Evolutionary conservation across 495 filamentous ascomycete genomes (phyloP), one percentile per base, ranked within the genome.

Genomic region (Penicillium fimorum): DNA sequence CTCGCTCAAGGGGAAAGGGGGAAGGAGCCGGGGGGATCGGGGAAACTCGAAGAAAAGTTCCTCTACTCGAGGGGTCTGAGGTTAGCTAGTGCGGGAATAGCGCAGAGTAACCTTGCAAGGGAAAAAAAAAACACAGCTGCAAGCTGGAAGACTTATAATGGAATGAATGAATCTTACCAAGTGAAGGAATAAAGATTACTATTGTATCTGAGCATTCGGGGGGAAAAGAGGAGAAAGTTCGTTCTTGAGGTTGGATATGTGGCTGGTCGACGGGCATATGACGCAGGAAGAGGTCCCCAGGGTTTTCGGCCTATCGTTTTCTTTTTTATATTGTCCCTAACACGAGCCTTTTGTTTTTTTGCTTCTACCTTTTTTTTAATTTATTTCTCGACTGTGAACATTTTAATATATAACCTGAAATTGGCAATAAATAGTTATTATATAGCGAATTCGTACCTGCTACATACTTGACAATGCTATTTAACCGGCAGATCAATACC

Each of bases 261-360:
- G 60, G 60, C 57, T 60, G 53, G 60, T 51, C 46, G 49, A 17
- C 33, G 56, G 56, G 51, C 47, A 54, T 18, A 63, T 63, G 60
- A 63, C 60, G 60, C 60, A 63, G 44, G 29, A 46, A n/a, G n/a
- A n/a, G 43, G 44, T 30, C 44, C 25, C 20, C 20, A 29, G 22
- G 27, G 6, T 45, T 47, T 18, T 29, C 27, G 27, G n/a, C 9
- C 13, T 44, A 15, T 2, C 18, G 24, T 48, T 24, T 27, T 50
- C 8, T 27, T 29, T 27, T 35, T 35, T 12, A 38, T 38, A 17
- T 17, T 17, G 33, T 37, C 15, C 13, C 15, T 37, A 4, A 6
- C 33, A n/a, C 30, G 30, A 35, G 13, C 13, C 12, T 12, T 27
- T 27, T 22, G 43, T 7, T 30, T 41, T 41, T 12, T 20, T 50